Evolutionary conservation across 2,329 filamentous ascomycete genomes (phyloP), one percentile per base, ranked within the genome.

Genomic region (Monilinia fructicola): DNA sequence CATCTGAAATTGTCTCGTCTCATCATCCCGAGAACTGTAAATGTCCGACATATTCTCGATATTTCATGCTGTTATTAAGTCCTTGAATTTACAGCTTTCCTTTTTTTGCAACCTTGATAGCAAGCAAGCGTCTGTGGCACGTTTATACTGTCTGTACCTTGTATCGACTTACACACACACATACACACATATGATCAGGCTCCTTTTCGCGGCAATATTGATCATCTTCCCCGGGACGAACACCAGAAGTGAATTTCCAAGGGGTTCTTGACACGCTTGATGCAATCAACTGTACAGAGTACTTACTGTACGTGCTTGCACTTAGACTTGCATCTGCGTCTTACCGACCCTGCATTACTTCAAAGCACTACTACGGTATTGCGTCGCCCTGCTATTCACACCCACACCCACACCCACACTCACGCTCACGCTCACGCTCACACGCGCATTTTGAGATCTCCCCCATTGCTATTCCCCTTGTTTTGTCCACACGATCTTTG

Each of bases 381-480:
- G 31, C 31, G 31, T 60, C 16, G 38, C 38, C 56, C 44, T 54
- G 31, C 42, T 35, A 48, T 60, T 48, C 42, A 48, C 42, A 35
- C 18, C 2, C 52, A 54, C 48, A 52, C 23, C 12, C n/a, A 46
- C 55, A 59, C 40, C 18, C 26, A 0, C 52, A n/a, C 18, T 1
- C 52, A 54, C 48, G 26, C 23, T n/a, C n/a, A n/a, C n/a, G n/a
- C n/a, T n/a, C n/a, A 54, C 18, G 2, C 28, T 50, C 58, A 21
- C 56, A 60, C 44, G 44, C 58, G 21, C 44, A 60, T 60, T 28
- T 50, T 50, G 58, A 60, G 38, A 60, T 60, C 44, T 60, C 35
- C 44, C 44, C 28, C 26, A 12, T 50, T 60, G 58, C 31, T 6
- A 50, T 50, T 60, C 28, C 58, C 58, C 44, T 60, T 60, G 56